These are phyloP conservation scores for Aspergillus aculeatus DNA, from an alignment of 2,329 filamentous ascomycete species.

Conservation along the genomic window DNA sequence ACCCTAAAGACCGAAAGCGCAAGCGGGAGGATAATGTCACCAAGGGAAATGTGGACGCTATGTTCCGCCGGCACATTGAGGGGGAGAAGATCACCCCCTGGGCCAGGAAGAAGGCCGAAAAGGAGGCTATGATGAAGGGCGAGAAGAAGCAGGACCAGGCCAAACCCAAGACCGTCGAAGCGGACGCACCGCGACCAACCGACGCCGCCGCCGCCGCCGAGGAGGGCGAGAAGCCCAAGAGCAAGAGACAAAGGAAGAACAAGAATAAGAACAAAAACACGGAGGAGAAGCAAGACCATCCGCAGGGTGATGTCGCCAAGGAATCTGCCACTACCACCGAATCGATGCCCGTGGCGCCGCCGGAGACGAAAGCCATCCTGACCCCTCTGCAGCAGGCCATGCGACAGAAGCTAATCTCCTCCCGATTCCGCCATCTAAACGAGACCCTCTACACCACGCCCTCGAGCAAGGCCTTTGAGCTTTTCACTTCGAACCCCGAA, in stretches of 20 bases:
- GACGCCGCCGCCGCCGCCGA: conserved; percentile 8
- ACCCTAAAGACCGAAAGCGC: conserved; percentile 51
- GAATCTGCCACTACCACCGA: conserved; percentile 13
- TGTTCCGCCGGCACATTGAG: conserved; percentile 80
- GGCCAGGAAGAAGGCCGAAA: conserved; percentile 39
- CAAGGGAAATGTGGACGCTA: conserved; percentile 67
- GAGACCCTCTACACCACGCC: conserved; percentile 93
- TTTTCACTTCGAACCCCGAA: conserved; percentile 82
- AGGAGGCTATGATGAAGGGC: conserved; percentile 30
- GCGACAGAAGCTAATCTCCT: conserved; percentile 90
- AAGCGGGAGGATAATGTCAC: conserved; percentile 57
- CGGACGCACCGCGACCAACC: conserved; percentile 15
- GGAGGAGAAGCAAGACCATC: conserved; percentile 23
- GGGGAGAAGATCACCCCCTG: conserved; percentile 49
- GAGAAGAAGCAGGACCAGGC: conserved; percentile 31
- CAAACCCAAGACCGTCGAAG: conserved; percentile 12
- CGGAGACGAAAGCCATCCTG: conserved; percentile 59
- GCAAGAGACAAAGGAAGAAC: conserved; percentile 35
- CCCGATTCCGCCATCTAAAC: conserved; percentile 95
- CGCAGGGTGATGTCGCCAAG: conserved; percentile 15
- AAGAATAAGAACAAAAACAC: conserved; percentile 28
- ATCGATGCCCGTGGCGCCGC: conserved; percentile 36
- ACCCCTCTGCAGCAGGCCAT: conserved; percentile 92
- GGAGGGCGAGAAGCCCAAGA: conserved; percentile 24
- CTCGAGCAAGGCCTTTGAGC: conserved; percentile 74